Percentiles rank a stretch among this genome's conserved stretches.
phyloP scores from a whole-genome alignment of 140 eudicot genomes.

The Oenanthe javanica region DNA sequence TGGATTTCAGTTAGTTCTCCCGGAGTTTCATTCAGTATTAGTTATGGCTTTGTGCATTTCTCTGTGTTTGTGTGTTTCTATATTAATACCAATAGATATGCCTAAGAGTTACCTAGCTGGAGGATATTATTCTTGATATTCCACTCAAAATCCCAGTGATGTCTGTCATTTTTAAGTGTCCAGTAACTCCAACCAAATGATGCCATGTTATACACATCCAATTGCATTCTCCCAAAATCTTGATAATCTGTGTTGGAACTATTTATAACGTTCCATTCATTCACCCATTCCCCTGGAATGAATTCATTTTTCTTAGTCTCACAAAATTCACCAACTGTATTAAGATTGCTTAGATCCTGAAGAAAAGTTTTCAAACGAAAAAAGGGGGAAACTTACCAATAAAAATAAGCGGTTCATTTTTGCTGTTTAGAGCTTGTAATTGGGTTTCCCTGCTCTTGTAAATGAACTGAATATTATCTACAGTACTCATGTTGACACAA shows the following conservation, averaged over 20 bases:
- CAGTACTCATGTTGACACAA: slow-evolving; percentile 40
- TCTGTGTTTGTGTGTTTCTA: neutral
- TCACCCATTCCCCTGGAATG: slow-evolving; percentile 69
- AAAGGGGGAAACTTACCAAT: slow-evolving; percentile 30
- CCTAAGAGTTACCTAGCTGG: slow-evolving; percentile 32
- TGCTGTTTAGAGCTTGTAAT: slow-evolving; percentile 38
- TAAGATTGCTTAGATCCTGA: neutral
- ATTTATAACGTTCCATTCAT: slow-evolving; percentile 47
- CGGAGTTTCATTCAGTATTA: neutral
- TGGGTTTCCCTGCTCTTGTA: slow-evolving; percentile 52
- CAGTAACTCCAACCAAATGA: slow-evolving; percentile 83
- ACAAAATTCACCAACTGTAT: neutral
- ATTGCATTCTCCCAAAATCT: slow-evolving; percentile 47
- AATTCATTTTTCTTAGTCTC: neutral
- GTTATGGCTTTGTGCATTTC: neutral
- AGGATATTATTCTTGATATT: slow-evolving; percentile 48
- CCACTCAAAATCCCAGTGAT: slow-evolving; percentile 78
- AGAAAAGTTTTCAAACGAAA: neutral
- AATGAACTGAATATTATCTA: slow-evolving; percentile 44
- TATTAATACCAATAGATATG: too few species aligned
- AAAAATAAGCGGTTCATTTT: slow-evolving; percentile 52
- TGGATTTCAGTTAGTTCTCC: neutral
- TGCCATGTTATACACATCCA: slow-evolving; percentile 56
- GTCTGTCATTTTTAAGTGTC: slow-evolving; percentile 49
- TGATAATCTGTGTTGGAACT: slow-evolving; percentile 41